phyloP scores from a whole-genome alignment of 345 rosid species.

The Boechera retrofracta region DNA sequence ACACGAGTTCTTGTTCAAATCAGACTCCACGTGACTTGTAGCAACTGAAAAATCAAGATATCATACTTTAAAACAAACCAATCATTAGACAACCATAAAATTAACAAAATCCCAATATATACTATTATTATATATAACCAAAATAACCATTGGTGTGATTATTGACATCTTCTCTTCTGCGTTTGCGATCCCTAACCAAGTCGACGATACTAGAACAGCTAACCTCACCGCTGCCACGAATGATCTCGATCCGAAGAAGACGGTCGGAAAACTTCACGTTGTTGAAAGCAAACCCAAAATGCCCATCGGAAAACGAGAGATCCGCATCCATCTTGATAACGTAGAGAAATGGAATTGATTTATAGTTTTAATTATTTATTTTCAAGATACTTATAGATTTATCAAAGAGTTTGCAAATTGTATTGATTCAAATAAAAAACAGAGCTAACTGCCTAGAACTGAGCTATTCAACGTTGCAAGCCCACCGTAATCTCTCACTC shows the following conservation, averaged over 20 bases:
- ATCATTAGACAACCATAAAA: neutral
- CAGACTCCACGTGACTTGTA: constrained; percentile 57
- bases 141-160: constrained; percentile 51
- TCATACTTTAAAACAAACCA: neutral
- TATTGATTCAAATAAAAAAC: neutral
- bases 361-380: neutral
- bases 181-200: constrained; percentile 74
- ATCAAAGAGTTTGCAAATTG: neutral
- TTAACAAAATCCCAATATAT: neutral
- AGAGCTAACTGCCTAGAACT: neutral
- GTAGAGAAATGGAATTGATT: neutral
- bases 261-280: constrained; percentile 81
- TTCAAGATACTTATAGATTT: neutral
- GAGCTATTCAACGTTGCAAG: constrained; percentile 8
- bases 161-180: constrained; percentile 63
- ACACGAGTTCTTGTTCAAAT: constrained; percentile 56
- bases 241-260: constrained; percentile 70
- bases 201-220: constrained; percentile 57
- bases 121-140: neutral
- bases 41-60: constrained; percentile 31
- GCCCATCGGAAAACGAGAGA: constrained; percentile 25
- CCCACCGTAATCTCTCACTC: neutral
- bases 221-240: constrained; percentile 49
- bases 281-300: constrained; percentile 80
- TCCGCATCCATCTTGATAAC: neutral